Evolutionary conservation across 305 asterid species (phyloP), one percentile per base, ranked within the genome.

Genomic region (Nicotiana rustica): DNA sequence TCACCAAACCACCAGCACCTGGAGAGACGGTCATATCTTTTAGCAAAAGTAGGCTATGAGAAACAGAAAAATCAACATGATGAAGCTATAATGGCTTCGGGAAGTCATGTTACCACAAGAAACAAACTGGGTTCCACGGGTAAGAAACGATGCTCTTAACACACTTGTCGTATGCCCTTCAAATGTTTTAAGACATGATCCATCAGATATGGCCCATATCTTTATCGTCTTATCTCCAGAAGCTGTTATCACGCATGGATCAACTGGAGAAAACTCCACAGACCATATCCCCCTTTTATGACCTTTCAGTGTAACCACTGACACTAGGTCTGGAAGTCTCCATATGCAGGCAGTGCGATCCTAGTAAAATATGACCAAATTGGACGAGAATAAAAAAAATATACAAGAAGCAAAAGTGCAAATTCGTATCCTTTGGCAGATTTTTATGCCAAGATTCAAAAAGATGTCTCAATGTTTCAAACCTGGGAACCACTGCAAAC

Each of bases 401-500:
- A 81, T 76, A 67, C 29, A 84, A 62, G 55, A 67, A 67, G 56
- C 14, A 56, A 65, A 38, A 59, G 47, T 10, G 77, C 44, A 17
- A 66, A 66, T 15, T 18, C 21, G 78, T 5, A 18, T 13, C 41
- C 10, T 70, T 14, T 31, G 10, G 79, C 25, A 73, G 59, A 33
- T 4, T 49, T 57, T 15, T 57, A 17, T 17, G 21, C 62, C 62
- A 59, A 73, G 64, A 41, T 47, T 73, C 17, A 41, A 47, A 18
- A 18, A 31, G 79, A 12, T n/a, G 61, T 44, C 41, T 31, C 36
- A 59, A 44, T 7, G 79, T 10, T 67, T 82, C 92, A 68, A 78
- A 96, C 99, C 99, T 94, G 96, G 68, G 99, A 96, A 57, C 97
- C 99, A 85, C 97, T 96, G 83, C 99, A 96, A 84, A 94, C 96